Percentiles rank a stretch among this genome's conserved stretches.
These are phyloP conservation scores for Podaxis pistillaris DNA, from an alignment of 768 basidiomycete genomes.

Conservation along the genomic window DNA sequence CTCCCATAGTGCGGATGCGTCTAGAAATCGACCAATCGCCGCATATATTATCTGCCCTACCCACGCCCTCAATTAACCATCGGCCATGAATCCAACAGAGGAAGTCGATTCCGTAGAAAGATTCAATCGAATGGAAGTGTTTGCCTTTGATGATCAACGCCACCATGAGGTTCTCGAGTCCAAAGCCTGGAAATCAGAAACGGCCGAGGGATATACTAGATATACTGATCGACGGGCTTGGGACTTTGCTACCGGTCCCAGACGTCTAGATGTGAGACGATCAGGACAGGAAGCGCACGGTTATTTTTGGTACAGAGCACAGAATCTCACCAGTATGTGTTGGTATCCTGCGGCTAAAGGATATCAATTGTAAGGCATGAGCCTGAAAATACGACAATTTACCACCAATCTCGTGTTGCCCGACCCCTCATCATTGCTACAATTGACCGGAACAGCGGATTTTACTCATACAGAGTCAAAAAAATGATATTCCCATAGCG, in stretches of 20 bases:
- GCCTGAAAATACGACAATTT: not conserved
- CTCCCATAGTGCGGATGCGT: not conserved
- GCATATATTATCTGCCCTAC: not conserved
- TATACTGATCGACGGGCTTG: not conserved
- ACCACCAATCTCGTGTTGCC: not conserved
- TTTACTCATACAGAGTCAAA: not conserved
- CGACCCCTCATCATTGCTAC: not conserved
- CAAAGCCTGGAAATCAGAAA: not conserved
- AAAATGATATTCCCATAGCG: not conserved
- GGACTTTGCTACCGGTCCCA: not conserved
- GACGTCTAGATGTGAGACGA: not conserved
- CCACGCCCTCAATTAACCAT: not conserved
- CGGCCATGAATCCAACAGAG: not conserved
- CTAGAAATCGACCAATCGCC: slow-evolving; percentile 10
- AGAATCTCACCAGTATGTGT: no score
- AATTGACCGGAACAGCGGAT: not conserved
- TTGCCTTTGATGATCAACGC: not conserved
- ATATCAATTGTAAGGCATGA: not conserved
- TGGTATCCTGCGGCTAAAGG: not conserved
- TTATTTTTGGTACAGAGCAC: not conserved
- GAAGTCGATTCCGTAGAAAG: not conserved
- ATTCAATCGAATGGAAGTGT: not conserved
- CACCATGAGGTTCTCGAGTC: slow-evolving; percentile 5
- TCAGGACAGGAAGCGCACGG: not conserved
- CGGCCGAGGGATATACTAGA: not conserved